phyloP scores from a whole-genome alignment of 495 filamentous ascomycete genomes.

The Copromyces sp. region DNA sequence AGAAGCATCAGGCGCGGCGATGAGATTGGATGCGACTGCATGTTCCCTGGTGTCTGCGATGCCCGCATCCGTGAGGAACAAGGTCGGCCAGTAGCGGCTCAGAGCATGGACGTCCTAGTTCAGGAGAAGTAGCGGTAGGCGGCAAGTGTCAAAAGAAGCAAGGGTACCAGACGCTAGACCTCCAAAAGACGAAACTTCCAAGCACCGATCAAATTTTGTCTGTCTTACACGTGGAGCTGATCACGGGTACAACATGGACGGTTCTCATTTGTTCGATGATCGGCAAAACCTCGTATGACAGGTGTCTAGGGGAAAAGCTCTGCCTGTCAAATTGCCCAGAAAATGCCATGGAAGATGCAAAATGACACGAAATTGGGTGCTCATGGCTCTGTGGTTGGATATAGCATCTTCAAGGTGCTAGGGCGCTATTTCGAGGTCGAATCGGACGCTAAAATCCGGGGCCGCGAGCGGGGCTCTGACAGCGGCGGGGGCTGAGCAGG shows the following conservation, averaged over 20 bases:
- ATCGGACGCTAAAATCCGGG: background rate
- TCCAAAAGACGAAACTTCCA: too few species aligned
- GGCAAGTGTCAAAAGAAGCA: background rate
- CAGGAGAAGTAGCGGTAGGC: background rate
- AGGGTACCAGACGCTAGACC: too few species aligned
- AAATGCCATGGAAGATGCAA: background rate
- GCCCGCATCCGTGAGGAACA: constrained; percentile 19
- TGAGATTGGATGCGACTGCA: constrained; percentile 16
- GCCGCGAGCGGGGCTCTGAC: background rate
- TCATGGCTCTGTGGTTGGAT: background rate
- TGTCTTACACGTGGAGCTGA: background rate
- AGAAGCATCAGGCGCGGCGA: constrained; percentile 11
- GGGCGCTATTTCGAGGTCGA: background rate
- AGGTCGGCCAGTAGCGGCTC: background rate
- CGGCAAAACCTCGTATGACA: background rate
- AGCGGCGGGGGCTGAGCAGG: background rate
- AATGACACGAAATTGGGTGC: background rate
- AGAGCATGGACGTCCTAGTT: background rate
- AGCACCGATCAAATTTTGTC: too few species aligned
- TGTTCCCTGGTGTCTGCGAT: constrained; percentile 23
- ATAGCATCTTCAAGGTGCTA: background rate
- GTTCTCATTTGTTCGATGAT: background rate
- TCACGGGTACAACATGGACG: background rate
- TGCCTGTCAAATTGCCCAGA: background rate
- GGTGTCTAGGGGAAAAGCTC: background rate